These are phyloP conservation scores for Ilyonectria destructans DNA, from an alignment of 2,329 filamentous ascomycete species.

Conservation along the genomic window DNA sequence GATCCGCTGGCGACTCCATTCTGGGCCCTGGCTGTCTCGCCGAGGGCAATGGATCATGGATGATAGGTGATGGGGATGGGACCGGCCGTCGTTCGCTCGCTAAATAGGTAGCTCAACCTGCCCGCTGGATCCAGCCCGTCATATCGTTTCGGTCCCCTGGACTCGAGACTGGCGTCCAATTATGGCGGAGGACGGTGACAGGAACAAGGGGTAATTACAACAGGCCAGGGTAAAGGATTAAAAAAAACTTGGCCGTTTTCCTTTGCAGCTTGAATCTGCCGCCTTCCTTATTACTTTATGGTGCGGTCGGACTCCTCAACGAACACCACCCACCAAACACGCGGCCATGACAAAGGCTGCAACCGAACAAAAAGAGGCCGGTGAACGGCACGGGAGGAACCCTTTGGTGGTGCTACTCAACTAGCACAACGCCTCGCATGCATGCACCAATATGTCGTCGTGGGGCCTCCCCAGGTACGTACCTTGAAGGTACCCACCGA, in stretches of 20 bases:
- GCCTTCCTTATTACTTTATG: conserved; percentile 9
- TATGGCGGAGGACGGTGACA: conserved; percentile 37
- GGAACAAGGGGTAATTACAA: conserved; percentile 36
- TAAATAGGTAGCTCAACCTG: conserved; percentile 50
- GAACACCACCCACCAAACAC: conserved; percentile 10
- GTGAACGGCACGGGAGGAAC: conserved; percentile 50
- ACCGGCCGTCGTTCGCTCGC: conserved; percentile 41
- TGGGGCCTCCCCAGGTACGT: conserved; percentile 43
- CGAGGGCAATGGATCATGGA: conserved; percentile 36
- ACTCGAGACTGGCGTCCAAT: conserved; percentile 45
- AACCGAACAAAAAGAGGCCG: conserved; percentile 36
- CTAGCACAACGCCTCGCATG: conserved; percentile 50
- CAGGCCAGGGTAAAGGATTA: conserved; percentile 31
- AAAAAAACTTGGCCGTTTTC: conserved; percentile 24
- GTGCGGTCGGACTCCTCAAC: conserved; percentile 7
- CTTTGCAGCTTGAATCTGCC: not conserved
- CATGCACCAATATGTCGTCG: conserved; percentile 47
- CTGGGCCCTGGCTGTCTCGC: conserved; percentile 47
- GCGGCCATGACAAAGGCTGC: conserved; percentile 7
- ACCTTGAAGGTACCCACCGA: conserved; percentile 23
- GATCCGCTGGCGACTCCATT: conserved; percentile 48
- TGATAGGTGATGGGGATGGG: conserved; percentile 35
- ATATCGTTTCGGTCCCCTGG: conserved; percentile 45
- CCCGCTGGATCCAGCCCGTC: conserved; percentile 50
- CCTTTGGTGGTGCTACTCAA: conserved; percentile 46